Conservation (phyloP, 2,329 filamentous ascomycete species). For the Exophiala xenobiotica region DNA sequence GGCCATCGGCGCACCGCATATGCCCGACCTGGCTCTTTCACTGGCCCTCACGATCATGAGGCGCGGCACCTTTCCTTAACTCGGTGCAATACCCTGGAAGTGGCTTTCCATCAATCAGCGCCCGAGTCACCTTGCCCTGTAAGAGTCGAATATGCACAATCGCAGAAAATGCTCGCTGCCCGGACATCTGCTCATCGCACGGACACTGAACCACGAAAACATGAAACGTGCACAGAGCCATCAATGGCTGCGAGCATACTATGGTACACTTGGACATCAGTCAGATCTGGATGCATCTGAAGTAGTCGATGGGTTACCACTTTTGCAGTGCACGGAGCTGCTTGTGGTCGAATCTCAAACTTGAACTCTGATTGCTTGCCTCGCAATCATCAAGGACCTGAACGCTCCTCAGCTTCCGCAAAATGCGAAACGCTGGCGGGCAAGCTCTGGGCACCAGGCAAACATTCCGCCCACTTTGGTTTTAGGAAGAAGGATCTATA, state of each 20-base stretch:
- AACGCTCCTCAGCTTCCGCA: constrained; percentile 1
- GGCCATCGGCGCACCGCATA: not conserved
- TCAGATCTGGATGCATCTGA: not conserved
- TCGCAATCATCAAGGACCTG: not conserved
- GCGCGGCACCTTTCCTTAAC: not conserved
- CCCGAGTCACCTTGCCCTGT: too few species aligned
- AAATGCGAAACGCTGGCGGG: constrained; percentile 7
- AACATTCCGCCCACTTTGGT: not conserved
- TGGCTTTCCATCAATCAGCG: not conserved
- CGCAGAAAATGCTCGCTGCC: not conserved
- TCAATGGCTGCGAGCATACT: not conserved
- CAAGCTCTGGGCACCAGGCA: not conserved
- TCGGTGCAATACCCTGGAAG: not conserved
- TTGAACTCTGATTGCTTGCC: not conserved
- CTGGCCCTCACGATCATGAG: too few species aligned
- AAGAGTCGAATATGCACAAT: not conserved
- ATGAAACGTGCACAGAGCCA: not conserved
- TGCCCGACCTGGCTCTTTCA: not conserved
- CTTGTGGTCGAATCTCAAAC: not conserved
- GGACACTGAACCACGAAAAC: not conserved
- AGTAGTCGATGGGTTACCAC: not conserved
- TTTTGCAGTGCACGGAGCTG: not conserved
- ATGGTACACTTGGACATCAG: not conserved
- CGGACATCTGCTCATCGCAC: not conserved
- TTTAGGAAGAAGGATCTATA: not conserved